A percentile compares a stretch with the other conserved stretches of the same genome.
phyloP scores from a whole-genome alignment of 805 yeast species.

The Sugiyamaella smithiae region DNA sequence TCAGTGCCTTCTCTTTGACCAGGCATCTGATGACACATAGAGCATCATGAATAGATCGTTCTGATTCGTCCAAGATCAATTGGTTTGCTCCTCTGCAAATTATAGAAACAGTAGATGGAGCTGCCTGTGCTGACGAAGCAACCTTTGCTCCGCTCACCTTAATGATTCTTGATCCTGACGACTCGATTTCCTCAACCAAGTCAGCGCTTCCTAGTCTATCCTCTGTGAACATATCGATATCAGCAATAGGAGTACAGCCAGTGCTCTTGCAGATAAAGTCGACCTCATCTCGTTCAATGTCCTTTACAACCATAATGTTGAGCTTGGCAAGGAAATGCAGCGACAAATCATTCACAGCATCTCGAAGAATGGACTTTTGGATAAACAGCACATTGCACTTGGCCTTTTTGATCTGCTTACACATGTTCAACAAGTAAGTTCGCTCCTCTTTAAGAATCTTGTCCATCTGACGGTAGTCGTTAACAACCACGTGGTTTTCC shows the following conservation, averaged over 20 bases:
- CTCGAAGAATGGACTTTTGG: slow-evolving; percentile 90
- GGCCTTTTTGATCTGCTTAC: slow-evolving; percentile 94
- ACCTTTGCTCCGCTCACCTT: slow-evolving; percentile 51
- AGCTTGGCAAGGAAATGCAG: slow-evolving; percentile 91
- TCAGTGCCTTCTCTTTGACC: slow-evolving; percentile 81
- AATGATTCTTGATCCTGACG: slow-evolving; percentile 86
- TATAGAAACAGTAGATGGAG: slow-evolving; percentile 68
- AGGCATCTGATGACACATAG: slow-evolving; percentile 88
- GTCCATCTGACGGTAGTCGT: slow-evolving; percentile 99
- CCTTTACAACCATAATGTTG: slow-evolving; percentile 91
- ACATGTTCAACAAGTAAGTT: slow-evolving; percentile 87
- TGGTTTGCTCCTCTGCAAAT: slow-evolving; percentile 93
- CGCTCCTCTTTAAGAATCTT: slow-evolving; percentile 97
- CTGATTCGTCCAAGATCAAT: slow-evolving; percentile 90
- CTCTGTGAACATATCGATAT: slow-evolving; percentile 87
- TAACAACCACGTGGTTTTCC: slow-evolving; percentile 96
- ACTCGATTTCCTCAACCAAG: slow-evolving; percentile 84
- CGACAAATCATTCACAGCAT: slow-evolving; percentile 92
- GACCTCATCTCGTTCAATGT: slow-evolving; percentile 92
- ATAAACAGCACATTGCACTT: slow-evolving; percentile 90
- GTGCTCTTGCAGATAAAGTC: slow-evolving; percentile 83
- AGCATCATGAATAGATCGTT: slow-evolving; percentile 96
- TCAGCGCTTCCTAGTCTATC: slow-evolving; percentile 92
- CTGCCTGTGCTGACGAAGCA: slow-evolving; percentile 15
- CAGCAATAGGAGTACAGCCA: slow-evolving; percentile 96